Base-by-base conservation (phyloP, 257 asterid genomes). In the Thymus mandschuricus region DNA sequence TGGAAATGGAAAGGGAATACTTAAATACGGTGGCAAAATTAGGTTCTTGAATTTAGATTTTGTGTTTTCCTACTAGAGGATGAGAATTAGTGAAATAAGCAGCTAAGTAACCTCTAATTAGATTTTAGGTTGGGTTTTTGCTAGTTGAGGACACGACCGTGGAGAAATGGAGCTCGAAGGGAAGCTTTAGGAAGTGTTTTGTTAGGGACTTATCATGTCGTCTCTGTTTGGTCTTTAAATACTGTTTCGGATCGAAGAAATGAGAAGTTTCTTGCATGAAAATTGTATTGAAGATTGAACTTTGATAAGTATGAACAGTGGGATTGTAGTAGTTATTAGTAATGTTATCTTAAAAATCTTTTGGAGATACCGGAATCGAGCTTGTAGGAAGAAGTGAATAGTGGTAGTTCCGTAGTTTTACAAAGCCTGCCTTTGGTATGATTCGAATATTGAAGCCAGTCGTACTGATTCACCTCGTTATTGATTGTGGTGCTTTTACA, bases 21-120 rank as follows among this genome's bases (percentile, higher is more conserved):
- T 41, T 60, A 27, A 44, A 11, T 44, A 61, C n/a, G 71, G 72
- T 30, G 45, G 60, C 58, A 43, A 11, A 30, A 30, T 57, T 30
- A 5, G 57, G 60, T 60, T 66, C 64, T 58, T 61, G 12, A 48
- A 51, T 68, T 76, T 49, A 43, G 68, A 57, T 49, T 63, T 64
- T 27, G 8, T 49, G 70, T n/a, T 34, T 28, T 29, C 40, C 33
- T 8, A 56, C 52, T 33, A n/a, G 15, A 48, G 12, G 51, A 67
- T 30, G 30, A 13, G 48, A 50, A 46, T 10, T 43, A 1, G 29
- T 30, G 48, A 64, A 49, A 27, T 59, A 21, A 64, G 45, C 69
- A 21, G 51, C 60, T 71, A 38, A 63, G 52, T n/a, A 28, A 68
- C 6, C 3, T 45, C 28, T 63, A 2, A 8, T 69, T 73, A 38